phyloP scores from a whole-genome alignment of 1,284 basidiomycete genomes.

The Naganishia liquefaciens region DNA sequence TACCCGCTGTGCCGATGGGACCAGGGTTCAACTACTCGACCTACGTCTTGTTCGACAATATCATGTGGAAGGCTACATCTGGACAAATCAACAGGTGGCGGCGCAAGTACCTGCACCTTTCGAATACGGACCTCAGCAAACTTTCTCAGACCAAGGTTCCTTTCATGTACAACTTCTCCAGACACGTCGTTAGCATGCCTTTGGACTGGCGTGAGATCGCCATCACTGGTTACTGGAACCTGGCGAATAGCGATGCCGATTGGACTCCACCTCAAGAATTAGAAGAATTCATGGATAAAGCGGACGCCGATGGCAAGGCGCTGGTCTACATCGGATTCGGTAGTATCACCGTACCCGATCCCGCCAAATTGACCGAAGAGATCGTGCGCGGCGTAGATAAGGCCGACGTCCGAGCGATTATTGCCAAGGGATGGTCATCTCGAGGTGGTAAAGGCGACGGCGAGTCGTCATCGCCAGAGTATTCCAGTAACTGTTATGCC shows the following conservation, averaged over 20 bases:
- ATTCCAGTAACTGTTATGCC: conserved; percentile 42
- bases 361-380: conserved; percentile 63
- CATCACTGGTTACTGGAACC: conserved; percentile 61
- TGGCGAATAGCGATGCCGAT: conserved; percentile 63
- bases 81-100: conserved; percentile 75
- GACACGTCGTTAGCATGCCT: conserved; percentile 67
- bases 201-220: conserved; percentile 68
- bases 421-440: conserved; percentile 75
- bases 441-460: conserved; percentile 56
- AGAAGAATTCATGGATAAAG: conserved; percentile 61
- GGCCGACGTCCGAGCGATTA: conserved; percentile 67
- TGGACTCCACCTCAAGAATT: conserved; percentile 63
- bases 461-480: conserved; percentile 11
- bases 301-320: conserved; percentile 62
- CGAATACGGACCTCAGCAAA: conserved; percentile 66
- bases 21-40: conserved; percentile 50
- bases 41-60: conserved; percentile 59
- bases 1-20: conserved; percentile 57
- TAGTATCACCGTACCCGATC: conserved; percentile 71
- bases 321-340: conserved; percentile 74
- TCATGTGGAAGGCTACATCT: conserved; percentile 72
- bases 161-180: conserved; percentile 68
- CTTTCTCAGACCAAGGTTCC: conserved; percentile 66
- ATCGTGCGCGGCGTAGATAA: conserved; percentile 68
- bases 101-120: conserved; percentile 60